Evolutionary conservation across 768 basidiomycete genomes (phyloP), one percentile per base, ranked within the genome.

Genomic region (Hericium coralloides): DNA sequence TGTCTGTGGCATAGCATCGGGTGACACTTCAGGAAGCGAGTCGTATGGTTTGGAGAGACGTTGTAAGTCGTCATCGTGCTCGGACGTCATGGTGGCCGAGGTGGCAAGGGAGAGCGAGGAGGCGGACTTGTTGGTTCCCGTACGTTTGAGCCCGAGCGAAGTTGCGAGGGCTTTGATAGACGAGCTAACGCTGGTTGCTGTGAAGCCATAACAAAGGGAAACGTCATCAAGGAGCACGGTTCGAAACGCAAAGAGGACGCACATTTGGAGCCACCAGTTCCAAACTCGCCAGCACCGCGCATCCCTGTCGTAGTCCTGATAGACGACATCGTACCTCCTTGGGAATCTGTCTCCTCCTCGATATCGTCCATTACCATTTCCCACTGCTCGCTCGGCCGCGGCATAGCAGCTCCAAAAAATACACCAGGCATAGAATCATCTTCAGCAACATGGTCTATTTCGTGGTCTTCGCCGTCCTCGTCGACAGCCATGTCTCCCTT

Each of bases 311-410:
- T 45, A 7, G 76, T 79, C 31, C 73, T 69, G 59, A 76, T 66
- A 3, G 80, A 82, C 4, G 75, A 74, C 10, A 83, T 65, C 0
- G 77, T 82, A 45, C 77, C 76, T 65, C 74, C 76, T 6, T 74
- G 76, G 37, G 74, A 77, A 50, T 65, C 60, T 39, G 66, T 66
- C 59, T 88, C 86, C 38, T 91, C 89, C 52, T 80, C 73, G 38
- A 87, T 91, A 58, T 81, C 80, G 55, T 92, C 89, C 84, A 92
- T 90, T n/a, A 91, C 81, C 58, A 92, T 73, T 65, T 89, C 87
- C 89, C 91, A 92, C 63, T 87, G 84, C 63, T 89, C 86, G 64
- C 87, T 88, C 0, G 86, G 85, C 45, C 87, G 77, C 10, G 82
- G 72, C 58, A 74, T 65, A 39, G 39, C 18, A 10, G 31, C 23